Evolutionary conservation across 768 basidiomycete genomes (phyloP).

Genomic region (Auricularia cornea): DNA sequence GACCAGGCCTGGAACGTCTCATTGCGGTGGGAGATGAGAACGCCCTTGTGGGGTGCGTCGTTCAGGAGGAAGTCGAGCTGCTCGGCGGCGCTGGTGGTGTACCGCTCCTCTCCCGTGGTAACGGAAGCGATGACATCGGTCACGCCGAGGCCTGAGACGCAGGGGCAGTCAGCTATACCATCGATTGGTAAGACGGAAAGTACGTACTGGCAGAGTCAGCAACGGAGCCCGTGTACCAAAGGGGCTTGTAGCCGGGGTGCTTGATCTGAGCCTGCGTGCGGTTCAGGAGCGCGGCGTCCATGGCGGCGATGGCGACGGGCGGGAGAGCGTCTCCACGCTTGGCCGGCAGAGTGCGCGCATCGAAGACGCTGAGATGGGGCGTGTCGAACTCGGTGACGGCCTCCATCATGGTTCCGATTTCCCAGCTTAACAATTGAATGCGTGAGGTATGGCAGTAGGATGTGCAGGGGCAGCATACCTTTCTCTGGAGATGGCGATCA

Average conservation of each 20-base stretch:
- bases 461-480: background rate
- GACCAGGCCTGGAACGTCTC: background rate
- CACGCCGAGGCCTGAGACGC: conserved; percentile 6
- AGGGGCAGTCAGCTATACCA: no score
- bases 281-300: background rate
- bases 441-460: no score
- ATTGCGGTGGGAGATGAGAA: background rate
- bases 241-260: background rate
- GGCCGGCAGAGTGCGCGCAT: background rate
- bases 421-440: conserved; percentile 9
- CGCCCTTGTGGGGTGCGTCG: conserved; percentile 14
- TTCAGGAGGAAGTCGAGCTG: conserved; percentile 16
- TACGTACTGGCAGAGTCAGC: conserved; percentile 20
- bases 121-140: conserved; percentile 9
- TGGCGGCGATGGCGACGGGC: background rate
- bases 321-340: background rate
- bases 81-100: conserved; percentile 8
- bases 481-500: background rate
- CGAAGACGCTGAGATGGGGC: conserved; percentile 15
- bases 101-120: conserved; percentile 9
- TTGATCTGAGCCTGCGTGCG: background rate
- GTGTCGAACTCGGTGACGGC: conserved; percentile 20
- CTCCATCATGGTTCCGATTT: conserved; percentile 14
- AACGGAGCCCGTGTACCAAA: conserved; percentile 17
- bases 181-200: no score